Evolutionary conservation across 2,329 filamentous ascomycete genomes (phyloP).

Genomic region (Orbilia blumenaviensis): DNA sequence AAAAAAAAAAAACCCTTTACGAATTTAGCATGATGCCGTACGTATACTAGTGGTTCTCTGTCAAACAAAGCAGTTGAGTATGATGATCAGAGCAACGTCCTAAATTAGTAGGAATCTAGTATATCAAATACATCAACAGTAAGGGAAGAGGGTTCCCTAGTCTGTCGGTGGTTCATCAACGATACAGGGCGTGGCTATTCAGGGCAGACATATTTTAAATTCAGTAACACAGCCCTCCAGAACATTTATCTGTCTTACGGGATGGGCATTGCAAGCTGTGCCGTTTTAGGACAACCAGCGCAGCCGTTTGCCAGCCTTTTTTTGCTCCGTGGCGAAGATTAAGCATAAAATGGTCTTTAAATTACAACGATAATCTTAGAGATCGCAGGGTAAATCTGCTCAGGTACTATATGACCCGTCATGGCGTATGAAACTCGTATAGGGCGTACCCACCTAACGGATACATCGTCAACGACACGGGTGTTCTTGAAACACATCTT

Average conservation of each 20-base stretch:
- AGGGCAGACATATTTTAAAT: conserved; percentile 30
- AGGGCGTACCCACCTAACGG: background rate
- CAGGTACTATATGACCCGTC: background rate
- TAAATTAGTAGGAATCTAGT: too few relatives aligned
- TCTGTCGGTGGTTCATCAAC: conserved; percentile 13
- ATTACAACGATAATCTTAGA: background rate
- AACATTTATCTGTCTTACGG: conserved; percentile 4
- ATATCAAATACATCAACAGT: conserved; percentile 4
- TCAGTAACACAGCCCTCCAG: conserved; percentile 38
- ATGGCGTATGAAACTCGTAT: background rate
- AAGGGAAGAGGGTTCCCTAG: background rate
- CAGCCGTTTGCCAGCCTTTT: background rate
- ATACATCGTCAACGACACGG: too few relatives aligned
- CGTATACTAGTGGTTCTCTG: too few relatives aligned
- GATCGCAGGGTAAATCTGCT: conserved; percentile 25
- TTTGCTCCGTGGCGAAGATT: conserved; percentile 13
- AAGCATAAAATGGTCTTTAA: conserved; percentile 37
- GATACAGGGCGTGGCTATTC: background rate
- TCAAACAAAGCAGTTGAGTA: too few relatives aligned
- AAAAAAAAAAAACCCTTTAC: too few relatives aligned
- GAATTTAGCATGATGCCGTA: too few relatives aligned
- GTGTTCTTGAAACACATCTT: conserved; percentile 28
- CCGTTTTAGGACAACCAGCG: conserved; percentile 6
- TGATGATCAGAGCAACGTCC: too few relatives aligned
- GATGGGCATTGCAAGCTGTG: background rate